A percentile compares a stretch with the other conserved stretches of the same genome.
Conservation (phyloP, 2,329 filamentous ascomycete species). For the Cytospora piceae region DNA sequence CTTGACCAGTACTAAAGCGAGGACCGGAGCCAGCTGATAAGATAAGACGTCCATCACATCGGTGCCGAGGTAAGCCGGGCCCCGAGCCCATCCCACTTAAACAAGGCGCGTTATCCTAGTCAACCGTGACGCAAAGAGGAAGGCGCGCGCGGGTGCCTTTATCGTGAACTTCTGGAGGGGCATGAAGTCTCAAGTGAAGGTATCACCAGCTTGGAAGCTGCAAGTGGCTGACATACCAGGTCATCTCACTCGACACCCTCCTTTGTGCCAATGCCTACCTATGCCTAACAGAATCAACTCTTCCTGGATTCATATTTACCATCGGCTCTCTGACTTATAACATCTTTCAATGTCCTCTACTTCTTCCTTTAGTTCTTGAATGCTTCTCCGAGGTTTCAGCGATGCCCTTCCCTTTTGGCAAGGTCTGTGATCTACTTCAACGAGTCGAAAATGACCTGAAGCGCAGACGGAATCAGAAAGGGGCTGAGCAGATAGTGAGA, state of each 20-base stretch:
- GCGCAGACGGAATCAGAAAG: constrained; percentile 38
- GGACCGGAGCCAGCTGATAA: constrained; percentile 15
- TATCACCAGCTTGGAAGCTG: constrained; percentile 1
- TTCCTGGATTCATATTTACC: not conserved
- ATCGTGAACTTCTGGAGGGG: not conserved
- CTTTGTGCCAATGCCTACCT: constrained; percentile 18
- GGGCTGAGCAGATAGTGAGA: constrained; percentile 46
- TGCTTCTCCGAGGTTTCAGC: constrained; percentile 9
- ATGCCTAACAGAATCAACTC: not conserved
- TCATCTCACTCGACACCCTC: constrained; percentile 10
- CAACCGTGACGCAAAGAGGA: constrained; percentile 13
- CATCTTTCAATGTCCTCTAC: not conserved
- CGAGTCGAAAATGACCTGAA: constrained; percentile 57
- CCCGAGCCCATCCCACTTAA: not conserved
- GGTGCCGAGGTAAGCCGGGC: constrained; percentile 13
- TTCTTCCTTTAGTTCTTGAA: not conserved
- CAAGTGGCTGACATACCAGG: not conserved
- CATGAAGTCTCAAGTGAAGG: constrained; percentile 17
- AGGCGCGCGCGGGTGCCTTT: constrained; percentile 3
- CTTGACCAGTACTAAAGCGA: constrained; percentile 3
- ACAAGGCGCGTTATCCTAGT: constrained; percentile 21
- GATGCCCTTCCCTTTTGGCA: constrained; percentile 71
- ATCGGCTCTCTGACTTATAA: not conserved
- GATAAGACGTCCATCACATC: not conserved
- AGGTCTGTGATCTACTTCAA: constrained; percentile 75